Evolutionary conservation across 1,284 basidiomycete species (phyloP), one percentile per base, ranked within the genome.

Genomic region (Cystobasidiaceae sp.): DNA sequence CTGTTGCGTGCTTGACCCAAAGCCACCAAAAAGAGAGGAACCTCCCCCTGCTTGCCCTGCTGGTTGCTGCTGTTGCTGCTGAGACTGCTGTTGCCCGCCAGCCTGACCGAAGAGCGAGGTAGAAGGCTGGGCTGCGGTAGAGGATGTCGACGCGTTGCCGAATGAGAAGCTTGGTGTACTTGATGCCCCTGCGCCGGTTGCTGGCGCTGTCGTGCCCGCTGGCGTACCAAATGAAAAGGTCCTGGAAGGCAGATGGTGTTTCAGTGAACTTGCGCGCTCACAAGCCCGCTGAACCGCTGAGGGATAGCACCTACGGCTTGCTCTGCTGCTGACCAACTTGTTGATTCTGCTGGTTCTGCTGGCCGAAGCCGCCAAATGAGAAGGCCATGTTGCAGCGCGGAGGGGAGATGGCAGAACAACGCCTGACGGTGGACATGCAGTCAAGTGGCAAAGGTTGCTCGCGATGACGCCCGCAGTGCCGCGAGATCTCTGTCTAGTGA

Each of bases 141-240:
- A 15, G 13, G 25, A 32, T 4, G 41, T 54, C 21, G 34, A 39
- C 13, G 28, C 49, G 32, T 48, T 57, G 11, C 63, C 63, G 33
- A 66, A 66, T 4, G 63, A 66, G 56, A 66, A 66, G 7, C 34
- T 32, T 17, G 57, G 57, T 32, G 57, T 25, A 28, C 48, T 15
- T 11, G 61, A 54, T 33, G 61, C 30, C 25, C 55, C 51, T 37
- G 5, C 27, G 32, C 28, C 21, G 19, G 55, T 1, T 21, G 63
- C 39, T 17, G 37, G 17, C 28, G 28, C 28, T 17, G 55, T 62
- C 17, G 32, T 32, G 1, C 50, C 50, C 21, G 59, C 59, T 28
- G 66, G 60, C 32, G 52, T 45, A 23, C 66, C 66, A 48, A 67
- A 67, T 6, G 60, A 57, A 46, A 67, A 67, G 8, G 60, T n/a